These are phyloP conservation scores for Kondoa malvinella DNA, from an alignment of 768 basidiomycete genomes.

Conservation along the genomic window DNA sequence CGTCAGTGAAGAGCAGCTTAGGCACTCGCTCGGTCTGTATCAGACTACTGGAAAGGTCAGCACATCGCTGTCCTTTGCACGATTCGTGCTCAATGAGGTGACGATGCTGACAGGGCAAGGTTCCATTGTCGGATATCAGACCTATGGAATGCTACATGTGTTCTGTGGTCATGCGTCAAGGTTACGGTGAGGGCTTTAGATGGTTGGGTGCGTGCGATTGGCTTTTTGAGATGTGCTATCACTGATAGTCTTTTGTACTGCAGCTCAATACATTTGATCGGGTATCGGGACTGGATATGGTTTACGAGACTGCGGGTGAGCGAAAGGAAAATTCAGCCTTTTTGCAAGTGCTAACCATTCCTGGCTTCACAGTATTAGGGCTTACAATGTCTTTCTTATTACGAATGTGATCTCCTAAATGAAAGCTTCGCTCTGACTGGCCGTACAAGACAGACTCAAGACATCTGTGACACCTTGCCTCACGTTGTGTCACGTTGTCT, in stretches of 20 bases:
- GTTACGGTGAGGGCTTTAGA: slow-evolving; percentile 10
- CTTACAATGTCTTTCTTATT: no score
- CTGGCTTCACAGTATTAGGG: no score
- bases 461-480: no score
- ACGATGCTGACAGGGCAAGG: slow-evolving; percentile 58
- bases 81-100: slow-evolving; percentile 1
- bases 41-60: slow-evolving; percentile 97
- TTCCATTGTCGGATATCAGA: slow-evolving; percentile 85
- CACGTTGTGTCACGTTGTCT: no score
- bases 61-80: not conserved
- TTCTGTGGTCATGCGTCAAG: slow-evolving; percentile 67
- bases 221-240: not conserved
- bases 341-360: no score
- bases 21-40: slow-evolving; percentile 85
- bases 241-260: not conserved
- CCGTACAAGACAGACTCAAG: no score
- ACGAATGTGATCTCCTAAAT: no score
- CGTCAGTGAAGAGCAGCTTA: slow-evolving; percentile 90
- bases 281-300: no score
- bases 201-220: not conserved
- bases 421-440: no score
- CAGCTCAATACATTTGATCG: not conserved
- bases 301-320: no score
- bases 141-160: slow-evolving; percentile 99
- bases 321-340: no score